Evolutionary conservation across 768 basidiomycete genomes (phyloP), one percentile per base, ranked within the genome.

Genomic region (Sporobolomyces pararoseus): DNA sequence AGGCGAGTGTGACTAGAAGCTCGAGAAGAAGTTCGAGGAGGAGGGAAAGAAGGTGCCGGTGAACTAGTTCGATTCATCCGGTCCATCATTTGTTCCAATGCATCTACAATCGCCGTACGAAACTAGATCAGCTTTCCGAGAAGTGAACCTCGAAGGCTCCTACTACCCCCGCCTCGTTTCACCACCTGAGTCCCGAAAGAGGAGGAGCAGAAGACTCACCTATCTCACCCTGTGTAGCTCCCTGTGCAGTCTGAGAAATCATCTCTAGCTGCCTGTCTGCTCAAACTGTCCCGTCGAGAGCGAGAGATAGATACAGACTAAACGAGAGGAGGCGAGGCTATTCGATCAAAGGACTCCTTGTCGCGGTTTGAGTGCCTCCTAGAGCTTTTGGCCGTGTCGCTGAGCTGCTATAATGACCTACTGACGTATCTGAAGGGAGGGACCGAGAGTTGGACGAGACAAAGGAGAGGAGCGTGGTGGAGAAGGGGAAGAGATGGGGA

Each of bases 11-110:
- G 25, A n/a, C 58, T 61, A 17, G 70, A 67, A 0, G 57, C 63
- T 29, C 63, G 39, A 4, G 70, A 71, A 7, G 65, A 60, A 16
- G 62, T 27, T 16, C 70, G 65, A 23, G 61, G 32, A 13, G 65
- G 61, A 25, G 62, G 61, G 29, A 47, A 1, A 6, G n/a, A 57
- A 31, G 46, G 61, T 0, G 21, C 37, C 2, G 68, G 49, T 16
- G 62, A 47, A 42, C 29, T 25, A 25, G 29, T 39, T 10, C 51
- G 34, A 25, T 50, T 44, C 60, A 70, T 62, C 10, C 63, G 55
- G 21, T 64, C 63, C n/a, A 70, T 32, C 63, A 70, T 70, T 19
- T 32, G 42, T 35, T 70, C 68, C 42, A 70, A 63, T 13, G 46
- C 34, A 32, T 70, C 68, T 70, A 21, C 13, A 23, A 23, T 57